phyloP scores from a whole-genome alignment of 305 asterid species.

The Rubia peregrina region DNA sequence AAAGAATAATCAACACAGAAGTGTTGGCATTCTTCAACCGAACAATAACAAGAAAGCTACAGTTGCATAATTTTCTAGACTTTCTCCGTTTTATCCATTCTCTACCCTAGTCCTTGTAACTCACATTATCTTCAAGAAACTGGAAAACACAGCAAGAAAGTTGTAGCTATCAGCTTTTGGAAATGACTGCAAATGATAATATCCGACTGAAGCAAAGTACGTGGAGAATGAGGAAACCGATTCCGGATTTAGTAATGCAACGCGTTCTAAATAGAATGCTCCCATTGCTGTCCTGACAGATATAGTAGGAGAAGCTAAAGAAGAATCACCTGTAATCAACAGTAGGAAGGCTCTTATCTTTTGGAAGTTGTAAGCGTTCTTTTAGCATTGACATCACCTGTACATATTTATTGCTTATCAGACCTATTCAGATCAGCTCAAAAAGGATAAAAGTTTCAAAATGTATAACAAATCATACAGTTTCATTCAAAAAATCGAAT shows the following conservation, averaged over 20 bases:
- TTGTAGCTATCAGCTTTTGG: not conserved
- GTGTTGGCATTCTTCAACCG: not conserved
- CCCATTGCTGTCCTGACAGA: not conserved
- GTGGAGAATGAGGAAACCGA: not conserved
- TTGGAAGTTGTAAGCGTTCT: conserved; percentile 64
- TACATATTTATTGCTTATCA: conserved; percentile 26
- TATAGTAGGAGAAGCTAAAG: conserved; percentile 11
- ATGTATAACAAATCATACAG: not conserved
- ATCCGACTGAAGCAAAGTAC: not conserved
- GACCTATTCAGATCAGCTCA: conserved; percentile 10
- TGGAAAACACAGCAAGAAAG: not conserved
- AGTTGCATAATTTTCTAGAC: not conserved
- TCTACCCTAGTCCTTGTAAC: not conserved
- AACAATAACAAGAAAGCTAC: not conserved
- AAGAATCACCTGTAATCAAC: conserved; percentile 71
- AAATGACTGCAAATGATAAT: not conserved
- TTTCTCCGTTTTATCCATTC: not conserved
- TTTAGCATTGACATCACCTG: conserved; percentile 79
- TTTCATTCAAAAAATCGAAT: not conserved
- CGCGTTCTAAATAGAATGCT: not conserved
- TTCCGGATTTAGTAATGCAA: not conserved
- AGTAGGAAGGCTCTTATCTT: conserved; percentile 58
- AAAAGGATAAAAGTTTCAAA: not conserved
- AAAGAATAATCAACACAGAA: not conserved
- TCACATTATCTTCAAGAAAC: not conserved